These are phyloP conservation scores for Fragaria vesca DNA, from an alignment of 306 rosid species.

Conservation along the genomic window DNA sequence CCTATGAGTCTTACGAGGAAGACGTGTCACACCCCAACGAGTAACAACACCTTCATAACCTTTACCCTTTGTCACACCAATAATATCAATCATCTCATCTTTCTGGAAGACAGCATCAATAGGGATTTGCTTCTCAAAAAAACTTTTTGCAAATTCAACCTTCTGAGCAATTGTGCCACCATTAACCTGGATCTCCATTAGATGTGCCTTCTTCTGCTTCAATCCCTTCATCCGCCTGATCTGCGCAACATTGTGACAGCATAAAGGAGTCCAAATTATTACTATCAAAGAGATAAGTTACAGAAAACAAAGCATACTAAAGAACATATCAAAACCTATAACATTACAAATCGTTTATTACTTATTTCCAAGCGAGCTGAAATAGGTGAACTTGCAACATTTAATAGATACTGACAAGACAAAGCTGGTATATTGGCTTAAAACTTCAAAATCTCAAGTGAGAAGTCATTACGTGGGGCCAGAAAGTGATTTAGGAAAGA, in stretches of 20 bases:
- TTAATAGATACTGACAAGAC: too few species aligned
- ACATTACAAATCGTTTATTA: too few species aligned
- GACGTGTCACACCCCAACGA: conserved; percentile 90
- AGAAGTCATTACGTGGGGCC: too few species aligned
- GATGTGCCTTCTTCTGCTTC: conserved; percentile 88
- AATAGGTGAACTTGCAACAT: too few species aligned
- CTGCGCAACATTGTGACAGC: conserved; percentile 32
- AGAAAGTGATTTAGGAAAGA: too few species aligned
- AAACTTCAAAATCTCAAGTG: too few species aligned
- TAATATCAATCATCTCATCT: conserved; percentile 84
- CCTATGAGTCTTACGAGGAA: conserved; percentile 87
- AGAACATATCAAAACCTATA: neutral
- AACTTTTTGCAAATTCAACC: conserved; percentile 63
- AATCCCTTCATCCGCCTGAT: conserved; percentile 79
- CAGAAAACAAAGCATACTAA: neutral
- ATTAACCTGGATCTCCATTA: conserved; percentile 84
- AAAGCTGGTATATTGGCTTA: too few species aligned
- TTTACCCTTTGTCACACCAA: conserved; percentile 88
- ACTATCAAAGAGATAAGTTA: neutral
- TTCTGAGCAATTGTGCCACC: conserved; percentile 75
- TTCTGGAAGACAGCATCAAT: conserved; percentile 90
- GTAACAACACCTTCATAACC: conserved; percentile 93
- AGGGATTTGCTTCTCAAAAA: conserved; percentile 86
- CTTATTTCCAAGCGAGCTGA: too few species aligned
- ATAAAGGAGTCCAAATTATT: too few species aligned